Conservation (phyloP, 2,329 filamentous ascomycete species). For the Mycosphaerelloides madeirae region DNA sequence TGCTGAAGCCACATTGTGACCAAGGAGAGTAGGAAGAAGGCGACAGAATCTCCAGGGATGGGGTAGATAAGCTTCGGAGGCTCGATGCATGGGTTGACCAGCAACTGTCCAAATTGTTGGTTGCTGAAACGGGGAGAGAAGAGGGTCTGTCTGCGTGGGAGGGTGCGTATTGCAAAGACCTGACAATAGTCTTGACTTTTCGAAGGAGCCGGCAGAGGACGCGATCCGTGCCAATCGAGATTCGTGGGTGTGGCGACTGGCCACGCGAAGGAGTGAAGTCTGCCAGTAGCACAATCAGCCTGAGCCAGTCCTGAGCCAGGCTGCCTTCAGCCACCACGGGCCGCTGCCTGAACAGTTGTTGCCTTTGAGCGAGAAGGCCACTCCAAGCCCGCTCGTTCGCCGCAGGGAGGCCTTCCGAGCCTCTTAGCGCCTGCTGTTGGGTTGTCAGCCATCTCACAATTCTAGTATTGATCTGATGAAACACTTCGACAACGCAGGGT, state of each 20-base stretch:
- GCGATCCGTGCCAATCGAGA: not conserved
- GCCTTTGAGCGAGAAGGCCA: not conserved
- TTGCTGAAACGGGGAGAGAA: not conserved
- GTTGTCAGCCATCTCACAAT: not conserved
- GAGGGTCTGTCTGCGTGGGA: too few species aligned
- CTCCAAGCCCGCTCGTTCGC: not conserved
- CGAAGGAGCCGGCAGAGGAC: conserved; percentile 1
- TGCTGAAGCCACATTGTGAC: too few species aligned
- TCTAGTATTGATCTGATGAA: too few species aligned
- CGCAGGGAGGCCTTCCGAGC: not conserved
- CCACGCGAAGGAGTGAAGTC: not conserved
- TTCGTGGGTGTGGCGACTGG: not conserved
- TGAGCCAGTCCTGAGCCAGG: conserved; percentile 3
- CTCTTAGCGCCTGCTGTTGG: not conserved
- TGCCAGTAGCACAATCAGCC: not conserved
- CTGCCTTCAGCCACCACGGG: conserved; percentile 8
- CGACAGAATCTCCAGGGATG: too few species aligned
- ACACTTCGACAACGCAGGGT: too few species aligned
- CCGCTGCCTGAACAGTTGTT: conserved; percentile 3
- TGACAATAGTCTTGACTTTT: too few species aligned
- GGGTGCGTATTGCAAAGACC: too few species aligned
- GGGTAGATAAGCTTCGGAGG: too few species aligned
- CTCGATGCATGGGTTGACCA: too few species aligned
- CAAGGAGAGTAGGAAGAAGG: too few species aligned
- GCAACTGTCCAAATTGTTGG: too few species aligned